These are phyloP conservation scores for Brettanomyces custersianus DNA, from an alignment of 805 yeast species.

Conservation along the genomic window DNA sequence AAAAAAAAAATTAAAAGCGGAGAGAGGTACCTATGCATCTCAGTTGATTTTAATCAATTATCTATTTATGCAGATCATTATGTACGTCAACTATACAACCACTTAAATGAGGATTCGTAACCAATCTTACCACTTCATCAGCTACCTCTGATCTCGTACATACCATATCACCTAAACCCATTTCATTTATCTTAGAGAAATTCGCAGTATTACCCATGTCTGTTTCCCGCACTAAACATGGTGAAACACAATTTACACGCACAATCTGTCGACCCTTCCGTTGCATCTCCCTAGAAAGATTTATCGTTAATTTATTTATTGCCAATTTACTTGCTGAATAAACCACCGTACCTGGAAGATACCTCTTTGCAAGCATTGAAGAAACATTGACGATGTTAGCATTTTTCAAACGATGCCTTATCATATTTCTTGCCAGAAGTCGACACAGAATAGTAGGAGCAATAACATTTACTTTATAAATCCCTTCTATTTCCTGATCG, in stretches of 20 bases:
- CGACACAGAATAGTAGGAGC: constrained; percentile 56
- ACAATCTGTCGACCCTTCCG: constrained; percentile 32
- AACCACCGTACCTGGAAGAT: constrained; percentile 43
- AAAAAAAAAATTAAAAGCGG: constrained; percentile 10
- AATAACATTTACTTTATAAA: constrained; percentile 47
- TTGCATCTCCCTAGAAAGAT: constrained; percentile 49
- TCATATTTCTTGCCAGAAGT: constrained; percentile 41
- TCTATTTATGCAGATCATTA: no score
- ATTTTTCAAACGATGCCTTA: constrained; percentile 24
- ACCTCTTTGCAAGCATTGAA: constrained; percentile 42
- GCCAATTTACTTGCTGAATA: constrained; percentile 72
- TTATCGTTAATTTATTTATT: constrained; percentile 47
- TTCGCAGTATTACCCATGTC: constrained; percentile 45
- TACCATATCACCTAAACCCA: constrained; percentile 1
- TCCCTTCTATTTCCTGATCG: constrained; percentile 30
- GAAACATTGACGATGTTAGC: constrained; percentile 52
- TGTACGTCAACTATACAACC: no score
- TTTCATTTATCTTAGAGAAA: constrained; percentile 9
- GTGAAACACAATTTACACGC: constrained; percentile 56
- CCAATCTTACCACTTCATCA: constrained; percentile 3
- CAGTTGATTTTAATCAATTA: no score
- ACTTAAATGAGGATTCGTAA: background rate
- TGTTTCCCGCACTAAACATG: constrained; percentile 60
- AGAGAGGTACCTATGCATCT: no score
- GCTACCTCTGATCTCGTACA: constrained; percentile 8